Conservation (phyloP, 768 basidiomycete species). For the Lactarius tabidus region DNA sequence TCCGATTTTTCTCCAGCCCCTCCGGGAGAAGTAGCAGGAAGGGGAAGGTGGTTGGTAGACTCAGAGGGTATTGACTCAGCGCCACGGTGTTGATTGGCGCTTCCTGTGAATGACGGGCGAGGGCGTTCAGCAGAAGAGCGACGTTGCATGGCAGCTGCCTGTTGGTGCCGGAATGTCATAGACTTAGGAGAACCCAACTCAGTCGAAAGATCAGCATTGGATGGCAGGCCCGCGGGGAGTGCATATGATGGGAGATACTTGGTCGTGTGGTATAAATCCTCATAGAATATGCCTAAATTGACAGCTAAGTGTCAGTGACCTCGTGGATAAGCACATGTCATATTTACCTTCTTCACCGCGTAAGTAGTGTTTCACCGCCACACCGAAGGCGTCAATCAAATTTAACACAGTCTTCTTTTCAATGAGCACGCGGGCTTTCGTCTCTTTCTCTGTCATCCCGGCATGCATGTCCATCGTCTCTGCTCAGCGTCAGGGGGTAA, state of each 20-base stretch:
- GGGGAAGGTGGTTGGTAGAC: slow-evolving; percentile 19
- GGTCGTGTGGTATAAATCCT: slow-evolving; percentile 62
- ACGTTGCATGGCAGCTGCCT: background rate
- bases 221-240: slow-evolving; percentile 48
- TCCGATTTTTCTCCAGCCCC: background rate
- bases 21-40: slow-evolving; percentile 19
- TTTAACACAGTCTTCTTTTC: slow-evolving; percentile 71
- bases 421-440: slow-evolving; percentile 47
- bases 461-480: slow-evolving; percentile 30
- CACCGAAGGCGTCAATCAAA: slow-evolving; percentile 59
- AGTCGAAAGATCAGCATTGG: slow-evolving; percentile 32
- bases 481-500: slow-evolving; percentile 7
- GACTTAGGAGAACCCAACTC: slow-evolving; percentile 4
- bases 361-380: slow-evolving; percentile 63
- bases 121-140: background rate
- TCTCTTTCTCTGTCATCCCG: slow-evolving; percentile 31
- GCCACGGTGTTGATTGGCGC: background rate
- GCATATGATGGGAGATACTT: slow-evolving; percentile 69
- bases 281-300: slow-evolving; percentile 31
- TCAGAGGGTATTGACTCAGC: background rate
- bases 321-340: slow-evolving; percentile 6
- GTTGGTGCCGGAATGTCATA: background rate
- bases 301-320: too few species aligned
- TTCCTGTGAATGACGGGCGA: slow-evolving; percentile 4
- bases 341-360: slow-evolving; percentile 26